These are phyloP conservation scores for Uronychia binucleata DNA, from an alignment of 73 alveolate species.

Conservation along the genomic window DNA sequence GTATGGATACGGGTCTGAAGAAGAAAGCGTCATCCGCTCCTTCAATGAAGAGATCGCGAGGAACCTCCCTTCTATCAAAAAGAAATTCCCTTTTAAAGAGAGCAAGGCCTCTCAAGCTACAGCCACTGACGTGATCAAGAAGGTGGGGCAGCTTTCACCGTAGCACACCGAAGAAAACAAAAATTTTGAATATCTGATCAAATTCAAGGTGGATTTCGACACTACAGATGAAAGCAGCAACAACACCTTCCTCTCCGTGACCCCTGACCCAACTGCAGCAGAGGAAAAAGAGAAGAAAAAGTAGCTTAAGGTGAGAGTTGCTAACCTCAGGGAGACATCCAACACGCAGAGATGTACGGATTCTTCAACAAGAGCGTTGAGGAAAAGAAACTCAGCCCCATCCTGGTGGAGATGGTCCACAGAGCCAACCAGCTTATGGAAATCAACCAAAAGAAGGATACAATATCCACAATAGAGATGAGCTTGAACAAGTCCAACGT, in stretches of 20 bases:
- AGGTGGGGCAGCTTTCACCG: background rate
- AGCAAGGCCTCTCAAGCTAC: background rate
- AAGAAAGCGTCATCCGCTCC: constrained; percentile 37
- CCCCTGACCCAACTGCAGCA: constrained; percentile 19
- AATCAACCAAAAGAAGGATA: constrained; percentile 20
- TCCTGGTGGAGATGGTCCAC: constrained; percentile 27
- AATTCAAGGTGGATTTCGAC: constrained; percentile 49
- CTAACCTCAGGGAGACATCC: constrained; percentile 18
- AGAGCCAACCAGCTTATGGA: constrained; percentile 29
- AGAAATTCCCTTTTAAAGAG: constrained; percentile 19
- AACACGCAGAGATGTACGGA: constrained; percentile 16
- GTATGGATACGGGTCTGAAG: constrained; percentile 52
- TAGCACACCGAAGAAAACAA: constrained; percentile 34
- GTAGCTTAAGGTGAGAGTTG: constrained; percentile 21
- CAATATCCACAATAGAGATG: constrained; percentile 17
- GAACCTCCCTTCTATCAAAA: constrained; percentile 22
- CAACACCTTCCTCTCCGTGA: constrained; percentile 2
- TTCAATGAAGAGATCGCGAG: constrained; percentile 26
- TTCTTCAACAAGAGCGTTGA: constrained; percentile 32
- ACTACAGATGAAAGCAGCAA: constrained; percentile 22
- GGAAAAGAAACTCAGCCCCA: constrained; percentile 26
- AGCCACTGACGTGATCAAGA: constrained; percentile 38
- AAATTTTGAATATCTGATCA: constrained; percentile 35
- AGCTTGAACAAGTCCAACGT: background rate
- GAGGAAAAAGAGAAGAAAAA: constrained; percentile 56